Conservation (phyloP, 1,284 basidiomycete species). For the Moesziomyces globuligerus region DNA sequence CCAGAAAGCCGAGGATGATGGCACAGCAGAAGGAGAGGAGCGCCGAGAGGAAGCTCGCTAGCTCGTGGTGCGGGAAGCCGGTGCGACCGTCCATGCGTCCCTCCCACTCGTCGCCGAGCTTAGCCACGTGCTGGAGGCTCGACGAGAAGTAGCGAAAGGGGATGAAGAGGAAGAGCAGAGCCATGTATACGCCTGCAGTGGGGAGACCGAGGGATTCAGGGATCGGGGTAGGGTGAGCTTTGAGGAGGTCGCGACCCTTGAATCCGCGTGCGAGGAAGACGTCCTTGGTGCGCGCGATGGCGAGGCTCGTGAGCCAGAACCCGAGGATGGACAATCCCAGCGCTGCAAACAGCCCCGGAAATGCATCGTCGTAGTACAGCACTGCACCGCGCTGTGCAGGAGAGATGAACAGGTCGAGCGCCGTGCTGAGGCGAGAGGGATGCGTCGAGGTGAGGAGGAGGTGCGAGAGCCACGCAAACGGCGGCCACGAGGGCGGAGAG, state of each 20-base stretch:
- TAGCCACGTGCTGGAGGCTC: conserved; percentile 13
- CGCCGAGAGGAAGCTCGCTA: conserved; percentile 91
- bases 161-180: conserved; percentile 72
- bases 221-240: conserved; percentile 70
- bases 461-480: conserved; percentile 20
- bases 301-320: conserved; percentile 31
- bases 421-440: conserved; percentile 9
- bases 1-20: conserved; percentile 91
- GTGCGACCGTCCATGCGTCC: conserved; percentile 62
- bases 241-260: conserved; percentile 61
- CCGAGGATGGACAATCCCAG: conserved; percentile 45
- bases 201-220: conserved; percentile 94
- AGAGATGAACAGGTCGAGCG: conserved; percentile 8
- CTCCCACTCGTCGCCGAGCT: conserved; percentile 40
- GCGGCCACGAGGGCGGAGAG: conserved; percentile 16
- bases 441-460: conserved; percentile 10
- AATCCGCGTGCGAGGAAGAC: conserved; percentile 58
- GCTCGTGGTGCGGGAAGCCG: conserved; percentile 88
- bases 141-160: conserved; percentile 63
- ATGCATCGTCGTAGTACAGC: conserved; percentile 38
- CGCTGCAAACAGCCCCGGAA: conserved; percentile 48
- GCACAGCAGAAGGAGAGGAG: conserved; percentile 89
- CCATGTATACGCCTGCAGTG: conserved; percentile 87
- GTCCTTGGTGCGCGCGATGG: conserved; percentile 41
- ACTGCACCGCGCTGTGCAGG: conserved; percentile 3